Evolutionary conservation across 352 stramenopile genomes (phyloP).

Genomic region (Globisporangium splendens): DNA sequence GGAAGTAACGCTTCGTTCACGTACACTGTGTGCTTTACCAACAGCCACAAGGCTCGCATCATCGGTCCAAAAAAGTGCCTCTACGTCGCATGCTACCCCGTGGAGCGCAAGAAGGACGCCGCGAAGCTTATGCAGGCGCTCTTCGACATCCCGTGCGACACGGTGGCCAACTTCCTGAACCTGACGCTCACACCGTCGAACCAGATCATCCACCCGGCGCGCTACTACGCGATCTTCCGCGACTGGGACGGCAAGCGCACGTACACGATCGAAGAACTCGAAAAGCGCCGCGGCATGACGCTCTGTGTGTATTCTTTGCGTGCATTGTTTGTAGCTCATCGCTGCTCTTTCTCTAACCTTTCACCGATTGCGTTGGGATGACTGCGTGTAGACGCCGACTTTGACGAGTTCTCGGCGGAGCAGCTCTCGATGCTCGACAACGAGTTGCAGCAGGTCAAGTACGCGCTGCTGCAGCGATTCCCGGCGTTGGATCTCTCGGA

Average conservation of each 20-base stretch:
- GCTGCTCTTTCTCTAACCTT: background rate
- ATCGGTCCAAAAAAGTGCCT: constrained; percentile 90
- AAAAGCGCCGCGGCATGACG: constrained; percentile 82
- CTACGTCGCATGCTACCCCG: constrained; percentile 89
- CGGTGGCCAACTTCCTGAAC: constrained; percentile 91
- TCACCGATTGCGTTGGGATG: background rate
- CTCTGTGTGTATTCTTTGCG: constrained; percentile 56
- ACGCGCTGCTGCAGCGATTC: constrained; percentile 86
- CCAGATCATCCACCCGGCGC: constrained; percentile 92
- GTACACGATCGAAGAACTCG: constrained; percentile 83
- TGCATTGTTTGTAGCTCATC: background rate
- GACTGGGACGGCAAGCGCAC: constrained; percentile 90
- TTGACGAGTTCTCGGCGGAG: constrained; percentile 91
- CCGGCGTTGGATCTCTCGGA: constrained; percentile 89
- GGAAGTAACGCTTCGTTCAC: constrained; percentile 7
- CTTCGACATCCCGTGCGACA: constrained; percentile 90
- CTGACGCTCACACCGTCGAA: constrained; percentile 92
- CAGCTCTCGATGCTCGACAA: constrained; percentile 92
- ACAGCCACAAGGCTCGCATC: constrained; percentile 85
- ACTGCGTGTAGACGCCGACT: constrained; percentile 73
- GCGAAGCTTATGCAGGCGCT: constrained; percentile 81
- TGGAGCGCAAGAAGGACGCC: constrained; percentile 78
- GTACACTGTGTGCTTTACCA: constrained; percentile 1
- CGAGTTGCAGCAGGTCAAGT: constrained; percentile 91
- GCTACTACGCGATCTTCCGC: constrained; percentile 92